Evolutionary conservation across 2,329 filamentous ascomycete species (phyloP).

Genomic region (Chaetomium olivaceum): DNA sequence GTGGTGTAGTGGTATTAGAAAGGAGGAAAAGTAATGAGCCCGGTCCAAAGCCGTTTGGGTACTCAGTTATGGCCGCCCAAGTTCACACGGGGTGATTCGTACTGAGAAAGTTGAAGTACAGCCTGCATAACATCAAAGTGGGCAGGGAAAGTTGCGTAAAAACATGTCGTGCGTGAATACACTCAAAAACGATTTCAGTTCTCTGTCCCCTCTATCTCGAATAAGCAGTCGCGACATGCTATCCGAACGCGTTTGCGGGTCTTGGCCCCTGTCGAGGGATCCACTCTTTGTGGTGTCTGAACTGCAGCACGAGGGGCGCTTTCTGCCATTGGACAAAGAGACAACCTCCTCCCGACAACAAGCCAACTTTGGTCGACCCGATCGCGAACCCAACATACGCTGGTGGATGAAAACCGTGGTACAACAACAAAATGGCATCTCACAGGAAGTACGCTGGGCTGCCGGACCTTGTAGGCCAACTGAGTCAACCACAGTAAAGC

Average conservation of each 20-base stretch:
- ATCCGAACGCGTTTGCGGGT: constrained; percentile 1
- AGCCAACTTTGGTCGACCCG: background rate
- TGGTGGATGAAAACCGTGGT: constrained; percentile 6
- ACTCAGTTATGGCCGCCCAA: too few species aligned
- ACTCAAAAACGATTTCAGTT: background rate
- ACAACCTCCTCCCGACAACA: background rate
- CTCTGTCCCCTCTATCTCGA: background rate
- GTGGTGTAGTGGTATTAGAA: background rate
- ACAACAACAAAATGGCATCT: constrained; percentile 59
- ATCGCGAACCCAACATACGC: background rate
- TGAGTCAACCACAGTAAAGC: background rate
- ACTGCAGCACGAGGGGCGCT: background rate
- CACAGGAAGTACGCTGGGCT: constrained; percentile 81
- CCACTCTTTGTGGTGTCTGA: background rate
- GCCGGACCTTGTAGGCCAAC: constrained; percentile 67
- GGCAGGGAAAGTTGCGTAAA: background rate
- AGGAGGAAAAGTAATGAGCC: background rate
- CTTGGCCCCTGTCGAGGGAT: background rate
- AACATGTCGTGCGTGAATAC: background rate
- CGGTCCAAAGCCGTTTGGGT: background rate
- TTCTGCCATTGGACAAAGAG: constrained; percentile 4
- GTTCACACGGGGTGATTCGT: background rate
- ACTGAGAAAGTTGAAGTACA: background rate
- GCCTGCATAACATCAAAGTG: background rate
- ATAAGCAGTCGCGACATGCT: background rate